Conservation (phyloP, 306 rosid species). For the Vicia faba region DNA sequence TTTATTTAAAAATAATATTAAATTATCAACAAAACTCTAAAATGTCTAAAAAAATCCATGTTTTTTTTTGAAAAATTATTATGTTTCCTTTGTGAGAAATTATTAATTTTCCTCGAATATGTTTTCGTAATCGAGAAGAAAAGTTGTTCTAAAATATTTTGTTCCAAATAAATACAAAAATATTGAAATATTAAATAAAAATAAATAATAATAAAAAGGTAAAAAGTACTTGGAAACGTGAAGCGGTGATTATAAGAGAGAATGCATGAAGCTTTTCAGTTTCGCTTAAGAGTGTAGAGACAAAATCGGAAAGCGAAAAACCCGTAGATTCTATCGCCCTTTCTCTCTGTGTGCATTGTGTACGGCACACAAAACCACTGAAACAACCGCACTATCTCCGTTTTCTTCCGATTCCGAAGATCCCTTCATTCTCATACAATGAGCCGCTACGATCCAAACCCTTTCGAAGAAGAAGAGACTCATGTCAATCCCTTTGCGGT, state of each 20-base stretch:
- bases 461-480: constrained; percentile 66
- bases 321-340: constrained; percentile 37
- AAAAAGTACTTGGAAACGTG: background rate
- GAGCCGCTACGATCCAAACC: constrained; percentile 75
- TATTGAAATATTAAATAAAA: background rate
- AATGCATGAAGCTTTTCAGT: constrained; percentile 30
- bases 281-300: constrained; percentile 2
- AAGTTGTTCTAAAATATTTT: too few species aligned
- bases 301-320: constrained; percentile 32
- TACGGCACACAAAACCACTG: background rate
- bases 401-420: background rate
- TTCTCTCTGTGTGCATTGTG: background rate
- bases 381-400: background rate
- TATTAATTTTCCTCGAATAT: too few species aligned
- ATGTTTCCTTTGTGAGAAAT: too few species aligned
- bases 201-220: background rate
- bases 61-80: too few species aligned
- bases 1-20: too few species aligned
- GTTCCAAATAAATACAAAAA: too few species aligned
- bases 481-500: constrained; percentile 84
- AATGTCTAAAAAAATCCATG: too few species aligned
- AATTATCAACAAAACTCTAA: too few species aligned
- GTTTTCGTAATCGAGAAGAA: too few species aligned
- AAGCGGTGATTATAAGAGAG: constrained; percentile 2
- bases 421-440: constrained; percentile 36